Evolutionary conservation across 768 basidiomycete genomes (phyloP).

Genomic region (Trametes punicea): DNA sequence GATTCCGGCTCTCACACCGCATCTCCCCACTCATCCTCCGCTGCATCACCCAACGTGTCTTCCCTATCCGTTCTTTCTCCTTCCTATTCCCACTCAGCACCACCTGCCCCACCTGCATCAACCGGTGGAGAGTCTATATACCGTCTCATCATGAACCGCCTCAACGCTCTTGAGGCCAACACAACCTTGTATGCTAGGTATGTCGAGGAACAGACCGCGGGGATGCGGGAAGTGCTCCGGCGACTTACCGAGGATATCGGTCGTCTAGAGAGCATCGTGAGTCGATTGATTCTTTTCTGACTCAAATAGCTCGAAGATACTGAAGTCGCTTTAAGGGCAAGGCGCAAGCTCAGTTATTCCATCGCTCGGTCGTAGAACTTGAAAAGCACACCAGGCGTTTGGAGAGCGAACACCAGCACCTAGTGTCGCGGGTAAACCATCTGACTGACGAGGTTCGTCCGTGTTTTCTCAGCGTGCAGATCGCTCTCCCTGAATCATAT

Average conservation of each 20-base stretch:
- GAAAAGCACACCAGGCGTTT: slow-evolving; percentile 63
- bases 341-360: slow-evolving; percentile 64
- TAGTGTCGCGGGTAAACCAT: slow-evolving; percentile 67
- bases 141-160: slow-evolving; percentile 91
- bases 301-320: neutral
- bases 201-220: slow-evolving; percentile 83
- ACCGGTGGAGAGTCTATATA: slow-evolving; percentile 87
- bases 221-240: slow-evolving; percentile 70
- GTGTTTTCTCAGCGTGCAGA: neutral
- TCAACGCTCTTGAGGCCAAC: slow-evolving; percentile 81
- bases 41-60: slow-evolving; percentile 8
- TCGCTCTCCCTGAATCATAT: neutral
- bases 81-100: slow-evolving; percentile 20
- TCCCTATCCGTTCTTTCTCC: slow-evolving; percentile 7
- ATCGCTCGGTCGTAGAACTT: slow-evolving; percentile 63
- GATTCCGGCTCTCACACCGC: slow-evolving; percentile 11
- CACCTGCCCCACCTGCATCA: slow-evolving; percentile 22
- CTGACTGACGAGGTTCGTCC: slow-evolving; percentile 74
- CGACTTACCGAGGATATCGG: slow-evolving; percentile 77
- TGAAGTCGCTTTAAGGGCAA: slow-evolving; percentile 46
- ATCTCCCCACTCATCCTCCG: slow-evolving; percentile 13
- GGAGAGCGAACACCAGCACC: slow-evolving; percentile 66
- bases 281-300: slow-evolving; percentile 29
- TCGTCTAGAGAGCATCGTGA: slow-evolving; percentile 69
- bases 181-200: slow-evolving; percentile 82